Conservation (phyloP, 352 stramenopile genomes). For the Globisporangium yorkense region DNA sequence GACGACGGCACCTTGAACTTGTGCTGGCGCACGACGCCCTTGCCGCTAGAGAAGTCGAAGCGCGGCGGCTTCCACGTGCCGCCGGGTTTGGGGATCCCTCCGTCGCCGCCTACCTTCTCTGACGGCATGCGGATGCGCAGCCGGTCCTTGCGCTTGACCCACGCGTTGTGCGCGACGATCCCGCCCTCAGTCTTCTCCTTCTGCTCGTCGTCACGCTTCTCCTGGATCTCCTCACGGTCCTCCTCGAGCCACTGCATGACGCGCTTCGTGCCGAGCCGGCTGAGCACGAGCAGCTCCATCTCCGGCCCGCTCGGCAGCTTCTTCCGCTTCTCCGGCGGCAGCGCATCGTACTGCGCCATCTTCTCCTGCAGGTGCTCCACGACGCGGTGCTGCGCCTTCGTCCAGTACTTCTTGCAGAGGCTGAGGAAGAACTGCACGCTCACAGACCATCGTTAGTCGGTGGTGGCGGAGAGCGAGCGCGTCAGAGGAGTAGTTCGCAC, state of each 20-base stretch:
- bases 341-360: conserved; percentile 25
- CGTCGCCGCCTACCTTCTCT: not conserved
- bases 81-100: conserved; percentile 8
- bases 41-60: conserved; percentile 71
- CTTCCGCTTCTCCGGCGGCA: conserved; percentile 19
- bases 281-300: conserved; percentile 58
- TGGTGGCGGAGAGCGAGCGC: no score
- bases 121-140: conserved; percentile 63
- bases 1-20: conserved; percentile 56
- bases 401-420: conserved; percentile 74
- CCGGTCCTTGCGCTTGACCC: conserved; percentile 75
- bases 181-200: conserved; percentile 68
- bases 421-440: conserved; percentile 42
- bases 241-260: conserved; percentile 78
- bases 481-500: no score
- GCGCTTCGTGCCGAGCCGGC: conserved; percentile 53
- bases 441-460: no score
- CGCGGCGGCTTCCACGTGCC: conserved; percentile 32
- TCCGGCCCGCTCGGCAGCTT: conserved; percentile 19
- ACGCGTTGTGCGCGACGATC: conserved; percentile 68
- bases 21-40: conserved; percentile 53
- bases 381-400: conserved; percentile 59
- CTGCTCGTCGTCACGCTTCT: conserved; percentile 59
- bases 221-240: conserved; percentile 61
- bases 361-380: conserved; percentile 70